Percentiles rank a stretch among this genome's conserved stretches.
Conservation (phyloP, 2,329 filamentous ascomycete genomes). For the Colletotrichum sp. region DNA sequence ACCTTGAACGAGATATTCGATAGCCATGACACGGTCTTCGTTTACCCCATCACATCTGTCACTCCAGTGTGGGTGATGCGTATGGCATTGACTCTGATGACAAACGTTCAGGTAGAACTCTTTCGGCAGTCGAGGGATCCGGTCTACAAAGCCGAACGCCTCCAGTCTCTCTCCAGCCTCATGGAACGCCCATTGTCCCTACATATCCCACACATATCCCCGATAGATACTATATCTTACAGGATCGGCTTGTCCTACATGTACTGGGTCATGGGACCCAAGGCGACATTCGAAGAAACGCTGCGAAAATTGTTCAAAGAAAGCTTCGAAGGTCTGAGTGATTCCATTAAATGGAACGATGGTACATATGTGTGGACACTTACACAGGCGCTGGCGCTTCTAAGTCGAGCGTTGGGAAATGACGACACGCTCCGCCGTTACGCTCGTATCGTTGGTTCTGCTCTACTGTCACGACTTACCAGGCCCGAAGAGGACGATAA, state of each 20-base stretch:
- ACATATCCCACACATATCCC: neutral
- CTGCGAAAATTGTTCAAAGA: neutral
- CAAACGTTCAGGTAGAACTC: neutral
- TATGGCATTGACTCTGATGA: neutral
- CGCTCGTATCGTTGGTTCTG: neutral
- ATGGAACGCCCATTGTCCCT: neutral
- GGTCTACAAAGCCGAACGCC: neutral
- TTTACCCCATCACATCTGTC: neutral
- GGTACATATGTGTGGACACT: neutral
- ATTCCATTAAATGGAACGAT: neutral
- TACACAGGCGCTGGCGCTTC: neutral
- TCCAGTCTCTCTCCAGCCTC: neutral
- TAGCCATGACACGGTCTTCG: neutral
- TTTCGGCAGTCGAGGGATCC: neutral
- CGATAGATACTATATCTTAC: accelerated
- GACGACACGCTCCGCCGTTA: neutral
- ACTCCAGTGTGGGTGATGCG: neutral
- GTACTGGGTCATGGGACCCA: neutral
- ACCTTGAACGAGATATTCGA: neutral
- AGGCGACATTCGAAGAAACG: neutral
- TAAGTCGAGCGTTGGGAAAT: neutral
- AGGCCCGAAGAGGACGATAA: neutral
- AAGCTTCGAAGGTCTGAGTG: neutral
- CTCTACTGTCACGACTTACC: neutral
- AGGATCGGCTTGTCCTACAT: neutral